Percentiles rank a stretch among this genome's conserved stretches.
Evolutionary conservation across 2,329 filamentous ascomycete species (phyloP).

Genomic region (Trichoderma koningiopsis): DNA sequence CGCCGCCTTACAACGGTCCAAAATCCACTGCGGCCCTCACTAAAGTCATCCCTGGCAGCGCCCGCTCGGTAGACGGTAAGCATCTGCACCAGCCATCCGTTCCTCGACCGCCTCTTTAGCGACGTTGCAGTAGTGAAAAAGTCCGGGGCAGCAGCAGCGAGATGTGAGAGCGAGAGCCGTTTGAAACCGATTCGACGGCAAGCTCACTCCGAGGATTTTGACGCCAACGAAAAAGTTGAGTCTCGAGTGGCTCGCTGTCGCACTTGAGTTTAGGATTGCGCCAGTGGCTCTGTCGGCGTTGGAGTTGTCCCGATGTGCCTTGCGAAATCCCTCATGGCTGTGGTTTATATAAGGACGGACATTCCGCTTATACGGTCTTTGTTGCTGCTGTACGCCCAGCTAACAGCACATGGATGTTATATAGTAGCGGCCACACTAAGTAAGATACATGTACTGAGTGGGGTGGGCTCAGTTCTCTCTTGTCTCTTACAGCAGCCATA

Average conservation of each 20-base stretch:
- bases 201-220: slow-evolving; percentile 30
- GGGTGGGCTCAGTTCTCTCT: not conserved
- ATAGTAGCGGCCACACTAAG: not conserved
- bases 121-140: slow-evolving; percentile 12
- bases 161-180: slow-evolving; percentile 5
- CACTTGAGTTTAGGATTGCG: slow-evolving; percentile 28
- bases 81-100: slow-evolving; percentile 19
- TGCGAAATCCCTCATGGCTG: not conserved
- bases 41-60: not conserved
- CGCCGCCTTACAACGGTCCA: not conserved
- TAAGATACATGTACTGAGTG: not conserved
- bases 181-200: slow-evolving; percentile 22
- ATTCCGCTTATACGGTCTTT: not conserved
- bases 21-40: not conserved
- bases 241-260: not conserved
- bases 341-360: not conserved
- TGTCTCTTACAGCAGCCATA: not conserved
- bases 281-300: not conserved
- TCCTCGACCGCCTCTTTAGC: slow-evolving; percentile 22
- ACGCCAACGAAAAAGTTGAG: slow-evolving; percentile 32
- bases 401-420: not conserved
- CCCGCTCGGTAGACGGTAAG: slow-evolving; percentile 2
- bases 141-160: not conserved
- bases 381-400: not conserved
- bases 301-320: slow-evolving; percentile 18